Evolutionary conservation across 2,329 filamentous ascomycete species (phyloP).

Genomic region (Colletotrichum lini): DNA sequence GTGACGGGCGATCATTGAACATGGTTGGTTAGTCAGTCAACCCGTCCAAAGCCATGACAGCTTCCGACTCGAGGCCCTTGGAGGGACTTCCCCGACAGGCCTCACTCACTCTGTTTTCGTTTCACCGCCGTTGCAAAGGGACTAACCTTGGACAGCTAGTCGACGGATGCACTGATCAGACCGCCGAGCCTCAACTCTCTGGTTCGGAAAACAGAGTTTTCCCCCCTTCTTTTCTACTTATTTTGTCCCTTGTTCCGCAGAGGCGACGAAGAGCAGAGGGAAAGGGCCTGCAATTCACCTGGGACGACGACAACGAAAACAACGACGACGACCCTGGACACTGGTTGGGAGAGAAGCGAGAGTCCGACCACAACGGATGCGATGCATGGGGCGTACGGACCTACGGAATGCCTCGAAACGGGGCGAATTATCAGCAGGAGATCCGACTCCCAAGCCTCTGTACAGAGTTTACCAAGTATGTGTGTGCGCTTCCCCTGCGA

Average conservation of each 20-base stretch:
- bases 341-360: not conserved
- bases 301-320: constrained; percentile 16
- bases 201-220: not conserved
- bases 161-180: constrained; percentile 24
- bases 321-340: not conserved
- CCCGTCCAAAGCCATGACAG: not conserved
- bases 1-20: constrained; percentile 12
- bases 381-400: constrained; percentile 7
- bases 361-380: not conserved
- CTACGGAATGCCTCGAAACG: not conserved
- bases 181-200: not conserved
- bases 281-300: constrained; percentile 17
- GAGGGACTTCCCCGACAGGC: not conserved
- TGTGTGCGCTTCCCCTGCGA: not conserved
- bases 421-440: constrained; percentile 3
- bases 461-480: not conserved
- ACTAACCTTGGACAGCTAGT: not conserved
- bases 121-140: constrained; percentile 3
- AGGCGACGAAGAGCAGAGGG: not conserved
- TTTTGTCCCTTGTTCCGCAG: not conserved
- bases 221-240: not conserved
- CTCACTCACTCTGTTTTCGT: not conserved
- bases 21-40: constrained; percentile 4
- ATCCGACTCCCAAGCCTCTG: not conserved
- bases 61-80: not conserved